Percentiles rank a stretch among this genome's conserved stretches.
phyloP scores from a whole-genome alignment of 2,329 filamentous ascomycete genomes.

The Aspergillus sp. region DNA sequence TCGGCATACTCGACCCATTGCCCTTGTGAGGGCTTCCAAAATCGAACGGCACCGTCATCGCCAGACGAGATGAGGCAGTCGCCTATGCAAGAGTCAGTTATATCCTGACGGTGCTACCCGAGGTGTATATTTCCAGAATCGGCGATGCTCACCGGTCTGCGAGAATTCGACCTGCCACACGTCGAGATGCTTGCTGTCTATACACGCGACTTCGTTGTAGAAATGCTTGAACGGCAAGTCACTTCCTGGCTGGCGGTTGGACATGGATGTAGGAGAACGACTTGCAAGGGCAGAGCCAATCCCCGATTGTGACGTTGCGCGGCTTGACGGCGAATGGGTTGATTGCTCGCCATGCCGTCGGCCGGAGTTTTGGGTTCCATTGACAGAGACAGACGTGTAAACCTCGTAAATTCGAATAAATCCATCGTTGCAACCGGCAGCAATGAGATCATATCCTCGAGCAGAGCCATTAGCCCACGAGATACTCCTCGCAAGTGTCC shows the following conservation, averaged over 20 bases:
- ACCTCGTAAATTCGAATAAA: slow-evolving; percentile 75
- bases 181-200: slow-evolving; percentile 37
- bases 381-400: slow-evolving; percentile 26
- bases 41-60: slow-evolving; percentile 34
- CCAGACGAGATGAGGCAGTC: slow-evolving; percentile 36
- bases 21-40: slow-evolving; percentile 36
- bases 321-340: slow-evolving; percentile 19
- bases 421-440: slow-evolving; percentile 88
- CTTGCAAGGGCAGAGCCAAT: slow-evolving; percentile 35
- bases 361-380: slow-evolving; percentile 17
- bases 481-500: slow-evolving; percentile 72
- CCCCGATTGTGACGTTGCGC: slow-evolving; percentile 30
- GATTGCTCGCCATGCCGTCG: slow-evolving; percentile 18
- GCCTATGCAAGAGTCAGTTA: slow-evolving; percentile 17
- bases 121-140: not conserved
- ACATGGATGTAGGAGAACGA: slow-evolving; percentile 19
- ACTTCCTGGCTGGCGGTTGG: slow-evolving; percentile 23
- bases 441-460: slow-evolving; percentile 79
- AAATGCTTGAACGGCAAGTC: slow-evolving; percentile 34
- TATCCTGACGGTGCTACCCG: not conserved
- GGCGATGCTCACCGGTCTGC: slow-evolving; percentile 26
- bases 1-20: slow-evolving; percentile 38
- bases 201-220: slow-evolving; percentile 33
- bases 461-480: slow-evolving; percentile 90
- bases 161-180: slow-evolving; percentile 39